Evolutionary conservation across 2,329 filamentous ascomycete species (phyloP), one percentile per base, ranked within the genome.

Genomic region (Phialemonium atrogriseum): DNA sequence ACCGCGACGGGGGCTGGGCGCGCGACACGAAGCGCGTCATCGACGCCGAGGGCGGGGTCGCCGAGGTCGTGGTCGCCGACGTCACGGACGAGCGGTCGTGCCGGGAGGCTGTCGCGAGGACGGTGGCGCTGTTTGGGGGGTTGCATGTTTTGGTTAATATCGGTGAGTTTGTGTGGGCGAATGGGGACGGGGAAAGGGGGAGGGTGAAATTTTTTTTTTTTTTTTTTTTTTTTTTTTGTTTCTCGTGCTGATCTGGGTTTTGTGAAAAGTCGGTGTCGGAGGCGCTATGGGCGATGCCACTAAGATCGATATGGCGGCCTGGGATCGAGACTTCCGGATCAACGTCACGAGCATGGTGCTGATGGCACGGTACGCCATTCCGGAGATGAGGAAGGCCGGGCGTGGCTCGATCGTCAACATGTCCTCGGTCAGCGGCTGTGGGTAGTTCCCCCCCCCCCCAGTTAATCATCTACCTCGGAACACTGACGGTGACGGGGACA

Each of bases 281-380:
- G 78, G 78, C 0, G 66, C 74, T 0, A 34, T 54, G 2, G 78
- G 78, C 0, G 77, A 70, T 2, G 75, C 76, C 0, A 59, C 73
- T 2, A 68, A 75, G 0, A 68, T 80, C 1, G 71, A 80, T 43
- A 68, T 77, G 59, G 62, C 50, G 0, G 58, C 62, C 9, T 83
- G 73, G 73, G 59, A 66, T 0, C 61, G 60, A 30, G 64, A 67
- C 0, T 60, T 82, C 33, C 63, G 76, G 26, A 56, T 80, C 27
- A 82, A 82, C 43, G 71, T 82, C 4, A 66, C 64, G 5, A 76
- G 69, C 42, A 81, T 81, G 76, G 68, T 80, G 18, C 58, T 70
- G 33, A 80, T 81, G 73, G 58, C 60, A 12, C 77, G 78, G 43
- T 68, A 71, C 41, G 66, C 66, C 0, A 67, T 82, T 18, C 77